Percentiles rank a stretch among this genome's conserved stretches.
These are phyloP conservation scores for Prunus kanzakura DNA, from an alignment of 306 rosid genomes.

Conservation along the genomic window DNA sequence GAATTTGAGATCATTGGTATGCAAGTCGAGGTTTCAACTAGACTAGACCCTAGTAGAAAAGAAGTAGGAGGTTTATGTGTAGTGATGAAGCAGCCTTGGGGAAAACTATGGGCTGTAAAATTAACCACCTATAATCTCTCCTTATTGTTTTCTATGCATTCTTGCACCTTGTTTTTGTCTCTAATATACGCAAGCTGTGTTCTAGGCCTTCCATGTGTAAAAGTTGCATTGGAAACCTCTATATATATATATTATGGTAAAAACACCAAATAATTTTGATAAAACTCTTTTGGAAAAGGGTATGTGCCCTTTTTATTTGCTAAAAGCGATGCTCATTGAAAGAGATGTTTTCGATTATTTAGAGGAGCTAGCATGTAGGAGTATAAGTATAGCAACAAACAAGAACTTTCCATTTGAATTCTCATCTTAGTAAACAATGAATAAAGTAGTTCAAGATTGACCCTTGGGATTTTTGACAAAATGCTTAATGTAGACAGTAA, in stretches of 20 bases:
- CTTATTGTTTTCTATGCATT: not conserved
- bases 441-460: not conserved
- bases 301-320: not conserved
- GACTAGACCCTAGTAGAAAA: accelerated
- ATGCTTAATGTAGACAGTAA: not conserved
- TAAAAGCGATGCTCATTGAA: not conserved
- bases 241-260: too few species aligned
- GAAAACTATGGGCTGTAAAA: not conserved
- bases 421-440: not conserved
- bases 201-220: constrained; percentile 1
- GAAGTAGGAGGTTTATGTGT: not conserved
- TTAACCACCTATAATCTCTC: not conserved
- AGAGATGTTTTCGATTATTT: constrained; percentile 8
- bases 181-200: not conserved
- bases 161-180: not conserved
- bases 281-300: not conserved
- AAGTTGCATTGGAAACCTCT: not conserved
- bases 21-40: accelerated
- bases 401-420: constrained; percentile 1
- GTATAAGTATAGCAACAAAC: not conserved
- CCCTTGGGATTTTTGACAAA: constrained; percentile 8
- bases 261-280: not conserved
- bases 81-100: not conserved
- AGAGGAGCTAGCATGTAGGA: constrained; percentile 2
- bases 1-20: too few species aligned